phyloP scores from a whole-genome alignment of 257 asterid species.

The Solanum arcanum region DNA sequence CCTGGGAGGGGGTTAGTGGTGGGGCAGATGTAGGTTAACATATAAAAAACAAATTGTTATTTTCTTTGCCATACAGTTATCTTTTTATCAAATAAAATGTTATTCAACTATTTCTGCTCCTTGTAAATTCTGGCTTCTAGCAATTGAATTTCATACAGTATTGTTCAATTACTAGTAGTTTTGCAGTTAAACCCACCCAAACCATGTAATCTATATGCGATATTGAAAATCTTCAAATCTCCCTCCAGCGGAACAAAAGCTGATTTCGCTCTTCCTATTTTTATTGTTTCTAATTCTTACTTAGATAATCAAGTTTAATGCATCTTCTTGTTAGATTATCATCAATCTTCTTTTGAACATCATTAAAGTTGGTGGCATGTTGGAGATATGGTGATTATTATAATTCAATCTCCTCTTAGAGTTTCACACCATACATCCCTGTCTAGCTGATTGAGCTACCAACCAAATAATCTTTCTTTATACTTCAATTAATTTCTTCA shows the following conservation, averaged over 20 bases:
- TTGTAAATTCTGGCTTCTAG: not conserved
- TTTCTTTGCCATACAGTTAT: not conserved
- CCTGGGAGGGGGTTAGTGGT: not conserved
- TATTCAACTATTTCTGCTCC: not conserved
- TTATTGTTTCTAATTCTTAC: not conserved
- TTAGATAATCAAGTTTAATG: not conserved
- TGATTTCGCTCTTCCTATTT: not conserved
- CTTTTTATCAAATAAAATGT: not conserved
- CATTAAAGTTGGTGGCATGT: not conserved
- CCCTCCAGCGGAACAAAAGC: not conserved
- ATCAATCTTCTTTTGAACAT: not conserved
- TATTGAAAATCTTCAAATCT: not conserved
- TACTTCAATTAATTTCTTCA: not conserved
- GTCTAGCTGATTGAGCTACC: not conserved
- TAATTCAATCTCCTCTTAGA: not conserved
- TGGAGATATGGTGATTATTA: not conserved
- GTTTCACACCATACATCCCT: not conserved
- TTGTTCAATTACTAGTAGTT: not conserved
- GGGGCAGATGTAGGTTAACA: not conserved
- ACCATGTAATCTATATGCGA: not conserved
- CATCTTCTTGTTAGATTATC: not conserved
- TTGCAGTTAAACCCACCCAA: not conserved
- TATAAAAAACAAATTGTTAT: not conserved
- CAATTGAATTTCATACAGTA: not conserved
- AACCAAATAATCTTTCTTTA: not conserved